Base-by-base conservation (phyloP, 192 early-diverging fungal genomes). In the Backusella westeae region DNA sequence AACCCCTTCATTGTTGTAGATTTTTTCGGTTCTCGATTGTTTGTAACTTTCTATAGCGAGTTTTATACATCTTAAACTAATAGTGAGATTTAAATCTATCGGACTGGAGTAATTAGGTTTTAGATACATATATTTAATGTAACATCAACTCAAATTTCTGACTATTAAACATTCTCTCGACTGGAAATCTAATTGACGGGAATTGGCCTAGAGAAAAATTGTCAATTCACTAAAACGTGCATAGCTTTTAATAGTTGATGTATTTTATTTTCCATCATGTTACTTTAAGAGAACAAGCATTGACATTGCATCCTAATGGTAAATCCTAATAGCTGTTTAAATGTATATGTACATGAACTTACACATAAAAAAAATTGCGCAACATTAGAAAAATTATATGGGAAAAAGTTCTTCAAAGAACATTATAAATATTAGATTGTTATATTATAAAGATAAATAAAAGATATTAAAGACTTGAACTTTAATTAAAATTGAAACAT, bases 401-500 rank as follows among this genome's bases (percentile, higher is more conserved):
- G 56, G 4, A 63, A 63, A 63, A 29, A 1, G 56, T 29, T 63
- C 8, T 63, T 26, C 26, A 63, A 23, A 12, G 7, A 4, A 10
- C 56, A 10, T 63, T 29, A 14, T 4, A 26, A 63, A 29, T 29
- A 29, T 63, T 39, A 39, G 2, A 29, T 29, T 63, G 4, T 32
- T 39, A 12, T 23, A 29, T 29, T 63, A 12, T 63, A 63, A 63
- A 29, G 23, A 63, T 12, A 56, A 6, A 53, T 21, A n/a, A 53
- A 63, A 10, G 9, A 29, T 63, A 56, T 0, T 21, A 63, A 29
- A 63, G 8, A 29, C 56, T 63, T 56, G 8, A 56, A 21, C 6
- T 56, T 63, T 63, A 29, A 63, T 63, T 63, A 63, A 63, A 21
- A 63, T 63, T 63, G n/a, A 23, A 63, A 29, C 26, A 63, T 63